Conservation (phyloP, 2,329 filamentous ascomycete genomes). For the Blastomyces parvus region DNA sequence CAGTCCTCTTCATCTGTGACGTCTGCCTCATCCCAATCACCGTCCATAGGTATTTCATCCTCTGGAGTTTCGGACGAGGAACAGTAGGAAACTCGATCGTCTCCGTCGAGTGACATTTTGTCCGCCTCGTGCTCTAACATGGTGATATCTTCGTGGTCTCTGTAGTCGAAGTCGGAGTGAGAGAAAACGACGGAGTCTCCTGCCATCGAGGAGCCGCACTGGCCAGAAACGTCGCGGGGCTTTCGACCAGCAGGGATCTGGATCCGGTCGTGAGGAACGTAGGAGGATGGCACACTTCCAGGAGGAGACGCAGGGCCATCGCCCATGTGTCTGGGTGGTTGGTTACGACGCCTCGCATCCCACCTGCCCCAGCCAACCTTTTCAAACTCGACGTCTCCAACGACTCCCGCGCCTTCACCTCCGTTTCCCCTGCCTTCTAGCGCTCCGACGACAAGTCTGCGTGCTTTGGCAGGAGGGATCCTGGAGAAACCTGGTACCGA, state of each 20-base stretch:
- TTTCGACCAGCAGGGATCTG: constrained; percentile 37
- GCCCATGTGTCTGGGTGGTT: constrained; percentile 40
- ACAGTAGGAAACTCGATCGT: constrained; percentile 49
- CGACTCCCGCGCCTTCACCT: constrained; percentile 43
- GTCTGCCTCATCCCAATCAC: constrained; percentile 75
- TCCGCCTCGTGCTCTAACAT: constrained; percentile 81
- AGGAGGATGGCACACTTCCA: constrained; percentile 40
- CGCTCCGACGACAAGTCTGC: constrained; percentile 83
- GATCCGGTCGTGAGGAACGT: constrained; percentile 35
- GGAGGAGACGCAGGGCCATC: constrained; percentile 32
- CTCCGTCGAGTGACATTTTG: constrained; percentile 78
- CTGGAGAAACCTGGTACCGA: constrained; percentile 86
- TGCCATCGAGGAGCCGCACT: constrained; percentile 53
- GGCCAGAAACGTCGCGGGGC: constrained; percentile 27
- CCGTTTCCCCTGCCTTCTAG: constrained; percentile 66
- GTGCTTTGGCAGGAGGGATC: constrained; percentile 80
- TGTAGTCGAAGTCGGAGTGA: constrained; percentile 54
- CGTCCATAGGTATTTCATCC: constrained; percentile 52
- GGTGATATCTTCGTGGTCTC: constrained; percentile 48
- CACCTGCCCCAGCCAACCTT: constrained; percentile 97
- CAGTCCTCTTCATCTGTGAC: constrained; percentile 94
- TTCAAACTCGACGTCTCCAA: constrained; percentile 59
- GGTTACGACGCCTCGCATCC: constrained; percentile 70
- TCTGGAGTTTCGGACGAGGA: constrained; percentile 67
- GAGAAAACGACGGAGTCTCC: constrained; percentile 68